Evolutionary conservation across 192 early-diverging fungal species (phyloP), one percentile per base, ranked within the genome.

Genomic region (Linnemannia elongata): DNA sequence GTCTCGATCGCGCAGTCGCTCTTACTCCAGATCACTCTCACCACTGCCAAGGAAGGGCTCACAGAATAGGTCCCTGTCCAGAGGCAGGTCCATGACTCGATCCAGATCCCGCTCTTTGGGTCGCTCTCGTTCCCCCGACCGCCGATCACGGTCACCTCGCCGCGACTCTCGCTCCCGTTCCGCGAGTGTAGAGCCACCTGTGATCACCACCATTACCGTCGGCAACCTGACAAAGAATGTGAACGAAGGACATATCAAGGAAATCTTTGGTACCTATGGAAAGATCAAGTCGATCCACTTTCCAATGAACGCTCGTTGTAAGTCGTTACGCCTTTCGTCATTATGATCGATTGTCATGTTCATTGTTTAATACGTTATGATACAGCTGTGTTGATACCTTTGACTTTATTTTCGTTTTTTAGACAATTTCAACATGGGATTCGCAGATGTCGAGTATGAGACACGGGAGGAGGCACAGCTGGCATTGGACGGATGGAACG

Each of bases 341-440:
- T 39, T 78, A 47, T 66, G 12, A 30, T 9, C 24, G 15, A 49
- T 68, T 15, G 1, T 57, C 45, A 27, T 22, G 3, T 44, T 72
- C 44, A 42, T 73, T 79, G 27, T 39, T 47, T 74, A 7, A 35
- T n/a, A 0, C 7, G 24, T 17, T 12, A 60, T 13, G 38, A 52
- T 7, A 17, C 52, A 44, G n/a, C 42, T 76, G 39, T 71, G 39
- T 39, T 83, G 33, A 63, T 69, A 4, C 2, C 10, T 13, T 33
- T 57, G 63, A 39, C 42, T 45, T 13, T 69, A 24, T 22, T 42
- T 24, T 68, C 38, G 24, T 44, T 12, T 12, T 49, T 24, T 76
- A 86, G 84, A 81, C 79, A 69, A 55, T 30, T 75, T 78, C 71
- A 87, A 87, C 72, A 74, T 87, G 80, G 85, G 85, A 55, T 87